These are phyloP conservation scores for Colletotrichum truncatum DNA, from an alignment of 2,329 filamentous ascomycete genomes.

Conservation along the genomic window DNA sequence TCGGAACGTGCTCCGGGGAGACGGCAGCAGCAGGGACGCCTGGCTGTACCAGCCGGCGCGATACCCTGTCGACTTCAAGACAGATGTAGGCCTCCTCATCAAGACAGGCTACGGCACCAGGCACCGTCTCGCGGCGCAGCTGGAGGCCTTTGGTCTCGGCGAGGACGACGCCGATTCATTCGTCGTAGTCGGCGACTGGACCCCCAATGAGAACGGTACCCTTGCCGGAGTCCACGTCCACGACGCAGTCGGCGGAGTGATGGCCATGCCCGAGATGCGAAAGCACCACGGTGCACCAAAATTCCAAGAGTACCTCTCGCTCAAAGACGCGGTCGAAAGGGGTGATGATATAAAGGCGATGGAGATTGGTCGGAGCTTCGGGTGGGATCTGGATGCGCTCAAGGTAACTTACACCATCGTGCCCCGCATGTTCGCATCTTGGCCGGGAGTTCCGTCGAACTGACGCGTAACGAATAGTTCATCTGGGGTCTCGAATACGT, in stretches of 20 bases:
- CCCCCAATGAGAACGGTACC: conserved; percentile 42
- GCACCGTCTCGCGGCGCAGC: conserved; percentile 54
- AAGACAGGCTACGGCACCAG: conserved; percentile 67
- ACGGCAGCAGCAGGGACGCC: conserved; percentile 45
- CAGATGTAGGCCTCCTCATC: conserved; percentile 60
- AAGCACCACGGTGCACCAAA: conserved; percentile 41
- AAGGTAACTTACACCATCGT: conserved; percentile 46
- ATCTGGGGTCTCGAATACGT: conserved; percentile 63
- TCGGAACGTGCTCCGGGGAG: conserved; percentile 39
- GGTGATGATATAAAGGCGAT: conserved; percentile 48
- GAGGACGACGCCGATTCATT: conserved; percentile 49
- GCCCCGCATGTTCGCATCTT: background rate
- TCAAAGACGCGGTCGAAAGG: conserved; percentile 47
- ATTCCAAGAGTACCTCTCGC: conserved; percentile 49
- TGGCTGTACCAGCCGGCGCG: conserved; percentile 50
- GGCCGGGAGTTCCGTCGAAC: conserved; percentile 14
- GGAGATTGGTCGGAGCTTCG: conserved; percentile 47
- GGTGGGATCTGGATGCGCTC: conserved; percentile 60
- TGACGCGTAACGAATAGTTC: conserved; percentile 48
- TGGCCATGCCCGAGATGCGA: conserved; percentile 44
- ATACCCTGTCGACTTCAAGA: conserved; percentile 53
- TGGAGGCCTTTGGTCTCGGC: conserved; percentile 53
- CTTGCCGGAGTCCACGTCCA: conserved; percentile 46
- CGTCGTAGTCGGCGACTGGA: conserved; percentile 62
- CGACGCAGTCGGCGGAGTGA: conserved; percentile 48